Evolutionary conservation across 345 rosid genomes (phyloP).

Genomic region (Limnanthes douglasii): DNA sequence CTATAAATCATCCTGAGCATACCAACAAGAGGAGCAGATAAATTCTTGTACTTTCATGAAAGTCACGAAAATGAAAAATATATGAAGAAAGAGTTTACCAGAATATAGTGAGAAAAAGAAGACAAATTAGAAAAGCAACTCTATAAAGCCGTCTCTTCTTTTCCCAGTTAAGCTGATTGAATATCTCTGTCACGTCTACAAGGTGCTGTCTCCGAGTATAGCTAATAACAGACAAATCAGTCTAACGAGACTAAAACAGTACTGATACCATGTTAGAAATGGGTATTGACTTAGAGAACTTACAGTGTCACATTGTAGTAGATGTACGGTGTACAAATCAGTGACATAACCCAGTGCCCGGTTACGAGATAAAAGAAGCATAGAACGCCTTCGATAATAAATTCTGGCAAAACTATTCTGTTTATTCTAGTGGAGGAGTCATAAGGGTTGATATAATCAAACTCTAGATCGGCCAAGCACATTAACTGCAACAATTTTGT

Average conservation of each 20-base stretch:
- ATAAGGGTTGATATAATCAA: constrained; percentile 53
- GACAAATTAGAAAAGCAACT: constrained; percentile 45
- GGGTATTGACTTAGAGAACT: constrained; percentile 11
- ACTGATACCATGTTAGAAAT: neutral
- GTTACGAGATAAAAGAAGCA: constrained; percentile 37
- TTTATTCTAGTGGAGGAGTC: constrained; percentile 57
- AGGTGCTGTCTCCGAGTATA: constrained; percentile 48
- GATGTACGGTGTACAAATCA: constrained; percentile 37
- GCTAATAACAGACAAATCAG: constrained; percentile 17
- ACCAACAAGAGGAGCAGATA: neutral
- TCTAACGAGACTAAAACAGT: neutral
- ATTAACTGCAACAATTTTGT: constrained; percentile 27
- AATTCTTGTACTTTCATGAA: no score
- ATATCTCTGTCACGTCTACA: constrained; percentile 84
- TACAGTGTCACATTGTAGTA: constrained; percentile 49
- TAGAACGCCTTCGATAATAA: constrained; percentile 33
- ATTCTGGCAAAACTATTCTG: constrained; percentile 44
- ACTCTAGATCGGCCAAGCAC: constrained; percentile 61
- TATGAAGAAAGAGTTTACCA: constrained; percentile 29
- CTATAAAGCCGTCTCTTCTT: constrained; percentile 75
- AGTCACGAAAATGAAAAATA: no score
- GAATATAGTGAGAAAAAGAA: constrained; percentile 56
- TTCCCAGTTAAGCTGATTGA: constrained; percentile 65
- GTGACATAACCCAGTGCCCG: constrained; percentile 57
- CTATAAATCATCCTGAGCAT: constrained; percentile 15